Conservation (phyloP, 805 yeast species). For the Teunomyces aglyptinius region DNA sequence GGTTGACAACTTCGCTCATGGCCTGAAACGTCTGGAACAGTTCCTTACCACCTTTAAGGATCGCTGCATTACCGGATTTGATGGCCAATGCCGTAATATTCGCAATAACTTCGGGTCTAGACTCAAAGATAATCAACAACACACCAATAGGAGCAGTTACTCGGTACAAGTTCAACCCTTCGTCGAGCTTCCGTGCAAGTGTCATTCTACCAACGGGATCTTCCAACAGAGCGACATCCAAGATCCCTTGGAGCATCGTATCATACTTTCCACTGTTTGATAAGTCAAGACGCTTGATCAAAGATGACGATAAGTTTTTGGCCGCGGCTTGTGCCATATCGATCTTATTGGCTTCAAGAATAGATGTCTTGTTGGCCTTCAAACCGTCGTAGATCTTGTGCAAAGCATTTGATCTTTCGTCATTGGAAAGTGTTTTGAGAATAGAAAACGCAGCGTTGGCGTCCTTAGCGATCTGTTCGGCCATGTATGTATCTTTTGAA, state of each 20-base stretch:
- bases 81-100: constrained; percentile 94
- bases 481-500: constrained; percentile 30
- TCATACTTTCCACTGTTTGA: constrained; percentile 83
- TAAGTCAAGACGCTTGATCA: constrained; percentile 82
- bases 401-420: constrained; percentile 71
- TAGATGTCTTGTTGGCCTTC: constrained; percentile 52
- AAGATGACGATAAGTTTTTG: constrained; percentile 62
- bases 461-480: constrained; percentile 73
- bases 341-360: constrained; percentile 67
- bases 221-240: constrained; percentile 83
- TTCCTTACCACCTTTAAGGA: constrained; percentile 96
- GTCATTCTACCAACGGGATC: constrained; percentile 94
- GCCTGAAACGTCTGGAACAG: constrained; percentile 79
- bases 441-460: constrained; percentile 84
- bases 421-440: constrained; percentile 73
- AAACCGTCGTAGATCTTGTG: constrained; percentile 71
- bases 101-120: constrained; percentile 98
- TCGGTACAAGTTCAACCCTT: constrained; percentile 78
- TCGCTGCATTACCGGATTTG: constrained; percentile 96
- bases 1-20: constrained; percentile 69
- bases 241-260: constrained; percentile 89
- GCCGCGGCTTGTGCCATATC: constrained; percentile 72
- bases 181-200: constrained; percentile 81
- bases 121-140: constrained; percentile 85
- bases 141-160: constrained; percentile 96